Base-by-base conservation (phyloP, 768 basidiomycete genomes). In the Krasilnikovozyma curviuscula region DNA sequence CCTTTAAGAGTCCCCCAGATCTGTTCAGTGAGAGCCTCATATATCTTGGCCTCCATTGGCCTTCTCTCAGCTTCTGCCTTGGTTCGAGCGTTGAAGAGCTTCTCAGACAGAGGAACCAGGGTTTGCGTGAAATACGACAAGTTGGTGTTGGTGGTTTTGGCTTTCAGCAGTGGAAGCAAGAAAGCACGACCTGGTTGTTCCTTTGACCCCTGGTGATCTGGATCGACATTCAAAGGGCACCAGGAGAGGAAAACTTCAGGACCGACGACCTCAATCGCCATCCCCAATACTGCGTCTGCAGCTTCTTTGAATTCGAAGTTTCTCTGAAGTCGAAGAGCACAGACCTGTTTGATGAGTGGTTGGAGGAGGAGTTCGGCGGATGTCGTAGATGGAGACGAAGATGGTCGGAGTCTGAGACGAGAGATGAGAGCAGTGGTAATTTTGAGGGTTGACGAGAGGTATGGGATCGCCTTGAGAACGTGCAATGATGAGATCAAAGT, bases 71-170 rank as follows among this genome's bases (percentile, higher is more conserved):
- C 67, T 54, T 83, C 82, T 0, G 85, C 81, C 14, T 73, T 77
- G 51, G 81, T 76, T 60, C 89, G 82, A 31, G 83, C 66, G 58
- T 84, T 74, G 59, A 97, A 98, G 73, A 97, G 79, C 16, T 77
- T 72, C 63, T 95, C 89, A 40, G 88, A 93, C 41, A 97, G 66
- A 16, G 91, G 91, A 7, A 97, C 81, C 56, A 97, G 95, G 63
- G 83, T 83, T 2, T 75, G 73, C 29, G 83, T 71, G 59, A 97
- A 98, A 67, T 91, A 89, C 1, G 68, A 66, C 40, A 97, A 69
- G 1, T 78, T 79, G 2, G 89, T 95, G 81, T 71, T 71, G 48
- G 67, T 68, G 33, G 66, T 66, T 3, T 79, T 74, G 27, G 83
- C 75, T 12, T 78, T 65, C 43, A 98, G 74, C 46, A 95, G 71